Evolutionary conservation across 2,329 filamentous ascomycete genomes (phyloP).

Genomic region (Aspergillus flavus): DNA sequence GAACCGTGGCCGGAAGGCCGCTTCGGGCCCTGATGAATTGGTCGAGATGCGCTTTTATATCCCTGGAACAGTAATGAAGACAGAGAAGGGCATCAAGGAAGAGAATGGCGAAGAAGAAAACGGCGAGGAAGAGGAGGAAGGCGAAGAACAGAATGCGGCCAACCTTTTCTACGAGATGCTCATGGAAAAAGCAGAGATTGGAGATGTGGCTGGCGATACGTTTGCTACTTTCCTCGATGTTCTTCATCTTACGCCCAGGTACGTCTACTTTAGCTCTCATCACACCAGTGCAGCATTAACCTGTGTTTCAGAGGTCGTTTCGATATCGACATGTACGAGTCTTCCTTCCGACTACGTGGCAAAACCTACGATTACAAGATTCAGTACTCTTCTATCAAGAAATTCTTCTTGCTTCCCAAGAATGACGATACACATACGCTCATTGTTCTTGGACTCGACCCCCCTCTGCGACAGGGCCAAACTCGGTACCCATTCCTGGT

Average conservation of each 20-base stretch:
- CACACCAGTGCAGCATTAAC: conserved; percentile 23
- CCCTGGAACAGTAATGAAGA: conserved; percentile 78
- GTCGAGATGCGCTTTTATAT: conserved; percentile 99
- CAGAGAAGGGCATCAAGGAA: conserved; percentile 67
- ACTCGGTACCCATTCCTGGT: conserved; percentile 97
- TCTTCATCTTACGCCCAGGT: conserved; percentile 93
- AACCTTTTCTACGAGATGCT: conserved; percentile 98
- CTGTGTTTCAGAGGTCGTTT: conserved; percentile 77
- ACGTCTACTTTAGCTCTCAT: conserved; percentile 25
- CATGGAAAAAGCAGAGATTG: conserved; percentile 98
- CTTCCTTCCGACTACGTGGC: conserved; percentile 91
- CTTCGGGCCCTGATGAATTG: conserved; percentile 85
- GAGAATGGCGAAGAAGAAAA: conserved; percentile 68
- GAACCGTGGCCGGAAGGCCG: conserved; percentile 82
- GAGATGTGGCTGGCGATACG: conserved; percentile 96
- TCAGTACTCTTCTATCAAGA: conserved; percentile 96
- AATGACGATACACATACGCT: conserved; percentile 97
- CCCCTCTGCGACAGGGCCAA: conserved; percentile 92
- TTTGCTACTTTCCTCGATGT: conserved; percentile 97
- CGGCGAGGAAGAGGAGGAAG: conserved; percentile 60
- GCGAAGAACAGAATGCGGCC: conserved; percentile 89
- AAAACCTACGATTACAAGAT: conserved; percentile 99
- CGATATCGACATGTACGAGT: conserved; percentile 99
- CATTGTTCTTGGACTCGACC: conserved; percentile 91
- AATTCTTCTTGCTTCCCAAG: conserved; percentile 97